phyloP scores from a whole-genome alignment of 1,284 basidiomycete genomes.

The Albatrellus sp. region DNA sequence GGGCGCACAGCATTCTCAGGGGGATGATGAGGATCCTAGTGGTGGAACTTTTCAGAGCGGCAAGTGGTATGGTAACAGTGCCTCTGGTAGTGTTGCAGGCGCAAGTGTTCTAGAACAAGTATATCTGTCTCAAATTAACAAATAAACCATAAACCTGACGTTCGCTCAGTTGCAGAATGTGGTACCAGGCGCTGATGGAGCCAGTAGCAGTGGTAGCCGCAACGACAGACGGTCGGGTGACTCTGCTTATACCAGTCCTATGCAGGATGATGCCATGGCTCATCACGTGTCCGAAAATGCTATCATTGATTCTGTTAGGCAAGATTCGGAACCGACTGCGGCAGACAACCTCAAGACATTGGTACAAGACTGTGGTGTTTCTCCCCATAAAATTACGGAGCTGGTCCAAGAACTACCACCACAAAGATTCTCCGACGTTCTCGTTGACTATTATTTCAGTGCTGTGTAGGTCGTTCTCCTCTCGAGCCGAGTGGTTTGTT shows the following conservation, averaged over 20 bases:
- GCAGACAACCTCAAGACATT: conserved; percentile 70
- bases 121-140: conserved; percentile 11
- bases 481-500: not conserved
- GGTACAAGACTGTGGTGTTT: conserved; percentile 83
- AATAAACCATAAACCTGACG: not conserved
- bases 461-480: conserved; percentile 42
- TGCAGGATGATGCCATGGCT: conserved; percentile 13
- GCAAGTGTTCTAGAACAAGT: conserved; percentile 70
- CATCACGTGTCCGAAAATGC: conserved; percentile 13
- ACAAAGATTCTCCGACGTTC: conserved; percentile 55
- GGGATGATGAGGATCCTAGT: conserved; percentile 61
- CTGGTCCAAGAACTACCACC: conserved; percentile 83
- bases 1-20: conserved; percentile 53
- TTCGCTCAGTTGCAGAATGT: conserved; percentile 47
- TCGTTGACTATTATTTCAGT: conserved; percentile 67
- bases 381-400: conserved; percentile 79
- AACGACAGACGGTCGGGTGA: conserved; percentile 4
- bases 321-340: conserved; percentile 54
- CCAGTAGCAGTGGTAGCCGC: conserved; percentile 14
- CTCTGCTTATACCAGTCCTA: conserved; percentile 5
- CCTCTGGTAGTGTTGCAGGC: conserved; percentile 65
- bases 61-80: conserved; percentile 75
- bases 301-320: conserved; percentile 32
- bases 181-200: conserved; percentile 23
- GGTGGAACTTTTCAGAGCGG: conserved; percentile 72